Conservation (phyloP, 179 eudicot species). For the Heliamphora ciliata region DNA sequence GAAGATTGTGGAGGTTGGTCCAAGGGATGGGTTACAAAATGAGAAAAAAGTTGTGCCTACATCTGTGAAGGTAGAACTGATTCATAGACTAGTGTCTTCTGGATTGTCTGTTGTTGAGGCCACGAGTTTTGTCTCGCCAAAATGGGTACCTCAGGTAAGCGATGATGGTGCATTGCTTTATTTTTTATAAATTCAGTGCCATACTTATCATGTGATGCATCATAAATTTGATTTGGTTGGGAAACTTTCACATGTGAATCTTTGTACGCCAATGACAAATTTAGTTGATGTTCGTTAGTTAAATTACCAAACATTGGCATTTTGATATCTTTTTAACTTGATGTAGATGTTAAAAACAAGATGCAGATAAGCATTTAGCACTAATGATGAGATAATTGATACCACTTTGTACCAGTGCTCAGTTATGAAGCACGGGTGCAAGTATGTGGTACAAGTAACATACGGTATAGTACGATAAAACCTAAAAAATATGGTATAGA, state of each 20-base stretch:
- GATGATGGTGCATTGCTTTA: constrained; percentile 9
- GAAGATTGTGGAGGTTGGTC: constrained; percentile 96
- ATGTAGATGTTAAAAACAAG: neutral
- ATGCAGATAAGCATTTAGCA: neutral
- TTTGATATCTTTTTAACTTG: neutral
- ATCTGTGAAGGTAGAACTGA: constrained; percentile 64
- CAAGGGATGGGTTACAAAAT: constrained; percentile 93
- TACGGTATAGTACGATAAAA: too few relatives aligned
- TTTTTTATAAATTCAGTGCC: neutral
- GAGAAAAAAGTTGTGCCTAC: constrained; percentile 84
- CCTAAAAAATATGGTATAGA: too few relatives aligned
- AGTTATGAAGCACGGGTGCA: neutral
- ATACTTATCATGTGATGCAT: neutral
- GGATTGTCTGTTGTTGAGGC: constrained; percentile 95
- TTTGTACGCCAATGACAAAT: neutral
- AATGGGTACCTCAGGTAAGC: constrained; percentile 96
- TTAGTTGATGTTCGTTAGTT: neutral
- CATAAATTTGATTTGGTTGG: neutral
- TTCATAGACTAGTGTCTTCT: constrained; percentile 55
- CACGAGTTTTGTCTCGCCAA: constrained; percentile 97
- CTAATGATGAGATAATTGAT: neutral
- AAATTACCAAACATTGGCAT: neutral
- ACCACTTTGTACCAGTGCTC: neutral
- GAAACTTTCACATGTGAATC: neutral
- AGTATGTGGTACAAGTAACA: too few relatives aligned